These are phyloP conservation scores for Gossypium arboreum DNA, from an alignment of 345 rosid species.

Conservation along the genomic window DNA sequence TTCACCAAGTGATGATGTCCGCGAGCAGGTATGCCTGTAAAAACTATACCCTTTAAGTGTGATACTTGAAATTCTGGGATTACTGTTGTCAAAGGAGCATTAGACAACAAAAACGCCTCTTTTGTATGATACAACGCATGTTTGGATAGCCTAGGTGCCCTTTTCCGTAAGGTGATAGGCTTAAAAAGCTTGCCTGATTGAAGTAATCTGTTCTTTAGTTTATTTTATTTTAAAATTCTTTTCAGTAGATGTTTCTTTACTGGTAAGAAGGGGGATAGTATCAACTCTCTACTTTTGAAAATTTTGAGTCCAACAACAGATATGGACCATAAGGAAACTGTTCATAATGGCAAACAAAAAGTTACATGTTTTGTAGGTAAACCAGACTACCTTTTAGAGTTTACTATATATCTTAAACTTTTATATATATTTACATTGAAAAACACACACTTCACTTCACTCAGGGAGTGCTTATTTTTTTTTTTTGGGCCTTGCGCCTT, in stretches of 20 bases:
- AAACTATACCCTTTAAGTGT: neutral
- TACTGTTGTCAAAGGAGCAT: neutral
- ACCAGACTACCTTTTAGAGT: neutral
- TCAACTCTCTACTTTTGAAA: no score
- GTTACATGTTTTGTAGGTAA: neutral
- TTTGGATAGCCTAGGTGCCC: no score
- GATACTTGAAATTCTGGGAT: neutral
- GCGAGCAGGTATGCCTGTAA: constrained; percentile 64
- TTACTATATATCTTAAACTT: neutral
- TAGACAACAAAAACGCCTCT: no score
- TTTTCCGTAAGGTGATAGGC: no score
- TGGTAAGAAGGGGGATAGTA: no score
- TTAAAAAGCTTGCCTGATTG: no score
- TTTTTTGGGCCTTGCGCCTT: neutral
- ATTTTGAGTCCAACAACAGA: no score
- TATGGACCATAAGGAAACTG: no score
- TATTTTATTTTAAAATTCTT: no score
- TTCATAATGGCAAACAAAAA: neutral
- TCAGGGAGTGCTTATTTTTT: neutral
- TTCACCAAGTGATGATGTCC: constrained; percentile 81
- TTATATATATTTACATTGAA: neutral
- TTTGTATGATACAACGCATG: no score
- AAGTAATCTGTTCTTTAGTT: no score
- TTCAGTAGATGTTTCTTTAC: no score
- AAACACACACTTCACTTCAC: neutral